Evolutionary conservation across 75 land plant genomes (phyloP), one percentile per base, ranked within the genome.

Genomic region (Sequoia sempervirens): DNA sequence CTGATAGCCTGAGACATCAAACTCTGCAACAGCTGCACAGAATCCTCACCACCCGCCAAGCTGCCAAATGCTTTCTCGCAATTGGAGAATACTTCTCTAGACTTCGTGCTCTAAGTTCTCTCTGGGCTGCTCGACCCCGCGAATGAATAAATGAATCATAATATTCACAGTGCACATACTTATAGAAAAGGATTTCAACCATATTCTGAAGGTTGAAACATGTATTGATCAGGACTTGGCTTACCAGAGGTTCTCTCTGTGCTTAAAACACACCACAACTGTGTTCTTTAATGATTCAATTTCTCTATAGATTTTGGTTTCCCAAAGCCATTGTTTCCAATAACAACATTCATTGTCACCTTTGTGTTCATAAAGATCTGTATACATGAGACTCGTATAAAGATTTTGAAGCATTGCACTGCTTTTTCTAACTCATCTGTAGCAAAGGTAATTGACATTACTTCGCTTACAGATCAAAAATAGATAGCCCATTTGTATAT

Each of bases 1-100:
- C 95, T 80, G 96, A 94, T 84, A 91, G 90, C 78, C 83, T 94
- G 85, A 92, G 96, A 74, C 96, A 93, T 34, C 93, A 94, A 84
- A 93, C 93, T n/a, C 85, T 94, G 37, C 96, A 94, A 52, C 95
- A 93, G 72, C 68, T 94, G 30, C 84, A 87, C 26, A 88, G 93
- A 38, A 89, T 88, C 34, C 75, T 94, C 64, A 94, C 96, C 18
- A 90, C 87, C 13, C 82, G 93, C 40, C 96, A 94, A 75, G 95
- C 92, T 52, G 96, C 95, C 10, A 83, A 91, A 37, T 90, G 96
- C 83, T 90, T 94, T 47, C 84, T 94, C n/a, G 93, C 90, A 28
- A 94, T 94, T 28, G 95, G 93, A 52, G 96, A 94, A 78, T 93
- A 94, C 82, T 87, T 86, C 78, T 82, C 86, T 8, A 89, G 96